Conservation (phyloP, 148 eudicot species). For the Camellia japonica region DNA sequence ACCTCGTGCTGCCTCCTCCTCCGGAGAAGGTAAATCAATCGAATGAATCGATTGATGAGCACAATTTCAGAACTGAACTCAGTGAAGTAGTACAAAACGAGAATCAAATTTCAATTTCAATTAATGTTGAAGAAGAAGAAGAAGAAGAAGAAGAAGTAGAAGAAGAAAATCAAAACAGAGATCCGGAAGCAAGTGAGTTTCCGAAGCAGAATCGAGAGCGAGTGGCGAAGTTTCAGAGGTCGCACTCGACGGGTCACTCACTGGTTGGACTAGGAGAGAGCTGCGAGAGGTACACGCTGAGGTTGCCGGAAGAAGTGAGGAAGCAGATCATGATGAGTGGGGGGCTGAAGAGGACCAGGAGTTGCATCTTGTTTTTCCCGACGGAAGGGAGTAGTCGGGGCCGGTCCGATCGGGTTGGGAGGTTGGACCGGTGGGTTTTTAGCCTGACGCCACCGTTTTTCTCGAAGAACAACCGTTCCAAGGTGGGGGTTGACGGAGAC, state of each 20-base stretch:
- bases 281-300: conserved; percentile 41
- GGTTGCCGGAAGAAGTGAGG: conserved; percentile 41
- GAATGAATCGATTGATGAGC: background rate
- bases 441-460: conserved; percentile 7
- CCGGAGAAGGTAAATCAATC: background rate
- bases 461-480: background rate
- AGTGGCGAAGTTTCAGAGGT: conserved; percentile 12
- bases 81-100: background rate
- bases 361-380: conserved; percentile 25
- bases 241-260: conserved; percentile 54
- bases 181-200: background rate
- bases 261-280: conserved; percentile 26
- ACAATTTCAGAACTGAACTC: background rate
- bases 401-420: conserved; percentile 13
- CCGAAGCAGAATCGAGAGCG: background rate
- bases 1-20: background rate
- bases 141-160: too few relatives aligned
- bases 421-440: conserved; percentile 16
- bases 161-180: background rate
- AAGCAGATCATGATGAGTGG: conserved; percentile 23
- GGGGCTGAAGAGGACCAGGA: conserved; percentile 32
- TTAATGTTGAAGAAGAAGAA: background rate
- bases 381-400: conserved; percentile 23
- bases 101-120: background rate
- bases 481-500: background rate